Conservation (phyloP, 192 early-diverging fungal species). For the Chytriomyces confervae region DNA sequence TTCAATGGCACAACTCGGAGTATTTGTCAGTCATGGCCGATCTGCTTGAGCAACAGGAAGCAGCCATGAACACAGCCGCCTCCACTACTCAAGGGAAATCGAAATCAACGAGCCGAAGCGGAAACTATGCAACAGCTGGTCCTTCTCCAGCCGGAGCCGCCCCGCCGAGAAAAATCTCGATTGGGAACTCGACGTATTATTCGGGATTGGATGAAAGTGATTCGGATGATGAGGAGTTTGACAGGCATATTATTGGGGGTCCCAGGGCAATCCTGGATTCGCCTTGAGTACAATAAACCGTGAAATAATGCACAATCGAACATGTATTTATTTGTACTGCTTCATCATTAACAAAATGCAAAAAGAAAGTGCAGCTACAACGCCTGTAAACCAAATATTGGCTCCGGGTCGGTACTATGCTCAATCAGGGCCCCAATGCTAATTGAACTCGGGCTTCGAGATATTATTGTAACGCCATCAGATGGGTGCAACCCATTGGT, state of each 20-base stretch:
- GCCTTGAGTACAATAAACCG: constrained; percentile 27
- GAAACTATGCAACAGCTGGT: not conserved
- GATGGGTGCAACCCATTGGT: not conserved
- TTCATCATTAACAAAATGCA: not conserved
- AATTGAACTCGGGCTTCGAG: not conserved
- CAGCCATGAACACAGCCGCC: constrained; percentile 21
- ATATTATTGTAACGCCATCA: constrained; percentile 1
- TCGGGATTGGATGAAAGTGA: constrained; percentile 35
- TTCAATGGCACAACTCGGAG: constrained; percentile 64
- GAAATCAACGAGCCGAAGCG: not conserved
- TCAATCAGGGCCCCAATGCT: constrained; percentile 9
- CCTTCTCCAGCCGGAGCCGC: not conserved
- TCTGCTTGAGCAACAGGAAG: constrained; percentile 27
- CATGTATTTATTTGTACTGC: not conserved
- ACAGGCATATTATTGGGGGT: constrained; percentile 47
- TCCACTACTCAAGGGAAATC: not conserved
- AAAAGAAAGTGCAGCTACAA: not conserved
- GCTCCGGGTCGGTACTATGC: not conserved
- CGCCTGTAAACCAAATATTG: constrained; percentile 17
- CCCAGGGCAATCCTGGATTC: constrained; percentile 53
- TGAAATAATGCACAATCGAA: too few species aligned
- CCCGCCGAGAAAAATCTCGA: constrained; percentile 17
- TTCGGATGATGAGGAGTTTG: constrained; percentile 44
- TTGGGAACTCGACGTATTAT: constrained; percentile 35
- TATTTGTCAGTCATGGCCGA: constrained; percentile 56